Percentiles rank a stretch among this genome's conserved stretches.
Evolutionary conservation across 139 green algal species (phyloP).

Genomic region (Nannochloris sp.): DNA sequence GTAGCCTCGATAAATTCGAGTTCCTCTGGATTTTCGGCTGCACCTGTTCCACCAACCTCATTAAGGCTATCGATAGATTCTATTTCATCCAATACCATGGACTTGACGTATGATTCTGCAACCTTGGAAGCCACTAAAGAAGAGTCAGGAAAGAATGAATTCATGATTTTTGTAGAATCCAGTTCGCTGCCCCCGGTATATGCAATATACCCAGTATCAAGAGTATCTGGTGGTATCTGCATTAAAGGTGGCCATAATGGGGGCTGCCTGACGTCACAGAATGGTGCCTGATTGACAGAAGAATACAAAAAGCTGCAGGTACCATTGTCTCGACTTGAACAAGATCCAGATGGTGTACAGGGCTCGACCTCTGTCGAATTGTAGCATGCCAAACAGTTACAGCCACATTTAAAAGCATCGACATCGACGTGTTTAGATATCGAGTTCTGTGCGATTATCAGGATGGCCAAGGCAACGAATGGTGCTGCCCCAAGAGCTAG

Average conservation of each 20-base stretch:
- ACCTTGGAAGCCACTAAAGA: conserved; percentile 15
- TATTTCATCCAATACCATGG: background rate
- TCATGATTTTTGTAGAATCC: conserved; percentile 22
- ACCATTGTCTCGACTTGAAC: conserved; percentile 33
- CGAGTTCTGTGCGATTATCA: no score
- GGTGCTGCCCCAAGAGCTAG: no score
- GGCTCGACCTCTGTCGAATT: conserved; percentile 26
- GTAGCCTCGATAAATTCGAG: conserved; percentile 24
- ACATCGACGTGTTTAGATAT: no score
- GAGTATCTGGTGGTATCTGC: conserved; percentile 8
- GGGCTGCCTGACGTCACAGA: conserved; percentile 39
- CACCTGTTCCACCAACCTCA: no score
- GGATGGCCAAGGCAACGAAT: no score
- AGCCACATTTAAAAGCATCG: no score
- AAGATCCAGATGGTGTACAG: conserved; percentile 49
- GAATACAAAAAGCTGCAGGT: conserved; percentile 48
- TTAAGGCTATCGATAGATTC: no score
- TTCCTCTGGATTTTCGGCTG: no score
- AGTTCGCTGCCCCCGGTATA: conserved; percentile 7
- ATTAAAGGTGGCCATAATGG: conserved; percentile 48
- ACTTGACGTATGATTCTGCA: conserved; percentile 24
- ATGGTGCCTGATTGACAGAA: conserved; percentile 39
- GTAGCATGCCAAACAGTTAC: conserved; percentile 36
- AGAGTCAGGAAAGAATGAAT: conserved; percentile 6
- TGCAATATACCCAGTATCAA: background rate